Percentiles rank a stretch among this genome's conserved stretches.
Conservation (phyloP, 768 basidiomycete genomes). For the Boletus tomentosulus region DNA sequence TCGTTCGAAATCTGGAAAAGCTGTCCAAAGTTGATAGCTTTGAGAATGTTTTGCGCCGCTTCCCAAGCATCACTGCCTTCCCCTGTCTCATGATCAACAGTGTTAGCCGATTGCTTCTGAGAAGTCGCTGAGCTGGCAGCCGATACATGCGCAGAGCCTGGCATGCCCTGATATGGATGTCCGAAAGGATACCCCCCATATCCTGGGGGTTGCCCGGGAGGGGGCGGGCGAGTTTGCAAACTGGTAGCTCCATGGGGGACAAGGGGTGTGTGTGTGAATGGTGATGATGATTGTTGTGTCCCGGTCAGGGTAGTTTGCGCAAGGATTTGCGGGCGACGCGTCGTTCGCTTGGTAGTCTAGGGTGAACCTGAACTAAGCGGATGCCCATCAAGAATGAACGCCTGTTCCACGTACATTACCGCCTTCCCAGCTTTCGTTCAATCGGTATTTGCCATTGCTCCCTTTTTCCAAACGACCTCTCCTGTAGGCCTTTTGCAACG, state of each 20-base stretch:
- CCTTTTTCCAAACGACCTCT: constrained; percentile 78
- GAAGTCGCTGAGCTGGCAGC: background rate
- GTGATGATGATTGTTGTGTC: constrained; percentile 37
- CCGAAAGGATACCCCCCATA: constrained; percentile 40
- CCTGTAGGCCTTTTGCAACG: constrained; percentile 81
- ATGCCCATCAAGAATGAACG: background rate
- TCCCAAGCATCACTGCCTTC: constrained; percentile 66
- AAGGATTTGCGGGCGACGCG: constrained; percentile 68
- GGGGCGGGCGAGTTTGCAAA: constrained; percentile 35
- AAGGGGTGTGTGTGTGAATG: constrained; percentile 58
- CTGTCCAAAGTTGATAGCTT: constrained; percentile 69
- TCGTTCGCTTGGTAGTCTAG: constrained; percentile 73
- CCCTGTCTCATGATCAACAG: constrained; percentile 30
- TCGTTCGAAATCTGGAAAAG: constrained; percentile 40
- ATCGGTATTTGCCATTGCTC: constrained; percentile 65
- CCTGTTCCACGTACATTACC: constrained; percentile 54
- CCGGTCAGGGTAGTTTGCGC: constrained; percentile 28
- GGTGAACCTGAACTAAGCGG: constrained; percentile 6
- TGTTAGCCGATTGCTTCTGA: constrained; percentile 11
- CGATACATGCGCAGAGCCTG: constrained; percentile 2
- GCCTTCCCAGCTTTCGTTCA: constrained; percentile 78
- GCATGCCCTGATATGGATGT: constrained; percentile 30
- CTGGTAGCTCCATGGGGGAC: constrained; percentile 27
- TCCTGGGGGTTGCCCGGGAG: constrained; percentile 28
- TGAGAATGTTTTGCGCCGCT: constrained; percentile 72